These are phyloP conservation scores for Suillus luteus DNA, from an alignment of 768 basidiomycete genomes.

Conservation along the genomic window DNA sequence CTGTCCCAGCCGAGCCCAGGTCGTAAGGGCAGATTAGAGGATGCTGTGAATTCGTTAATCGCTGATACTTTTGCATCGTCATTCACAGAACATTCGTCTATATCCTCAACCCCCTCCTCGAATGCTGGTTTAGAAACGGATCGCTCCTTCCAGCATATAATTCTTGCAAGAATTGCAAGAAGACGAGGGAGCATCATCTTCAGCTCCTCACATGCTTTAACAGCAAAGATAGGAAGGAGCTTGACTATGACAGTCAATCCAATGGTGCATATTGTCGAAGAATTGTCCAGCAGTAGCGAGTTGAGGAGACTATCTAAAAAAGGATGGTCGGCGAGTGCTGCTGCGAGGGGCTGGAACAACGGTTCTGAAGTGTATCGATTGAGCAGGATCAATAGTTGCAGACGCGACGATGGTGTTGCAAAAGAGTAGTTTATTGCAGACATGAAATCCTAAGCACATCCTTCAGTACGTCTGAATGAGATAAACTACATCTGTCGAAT, in stretches of 20 bases:
- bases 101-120: constrained; percentile 40
- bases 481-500: constrained; percentile 15
- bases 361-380: constrained; percentile 59
- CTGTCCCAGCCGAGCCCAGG: constrained; percentile 68
- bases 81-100: constrained; percentile 6
- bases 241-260: constrained; percentile 67
- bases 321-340: constrained; percentile 57
- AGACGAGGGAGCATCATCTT: constrained; percentile 63
- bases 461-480: constrained; percentile 14
- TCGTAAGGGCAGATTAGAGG: constrained; percentile 45
- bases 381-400: constrained; percentile 71
- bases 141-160: constrained; percentile 74
- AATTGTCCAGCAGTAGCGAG: constrained; percentile 74
- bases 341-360: constrained; percentile 50
- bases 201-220: constrained; percentile 57
- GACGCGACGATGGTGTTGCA: constrained; percentile 55
- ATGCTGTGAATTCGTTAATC: constrained; percentile 35
- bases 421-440: constrained; percentile 68
- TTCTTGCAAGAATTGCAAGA: constrained; percentile 66
- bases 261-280: constrained; percentile 67
- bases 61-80: constrained; percentile 14
- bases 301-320: constrained; percentile 65
- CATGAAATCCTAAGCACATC: constrained; percentile 60
- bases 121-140: constrained; percentile 37
- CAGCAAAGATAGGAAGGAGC: constrained; percentile 73